phyloP scores from a whole-genome alignment of 2,329 filamentous ascomycete genomes.

The Parascedosporium putredinis region DNA sequence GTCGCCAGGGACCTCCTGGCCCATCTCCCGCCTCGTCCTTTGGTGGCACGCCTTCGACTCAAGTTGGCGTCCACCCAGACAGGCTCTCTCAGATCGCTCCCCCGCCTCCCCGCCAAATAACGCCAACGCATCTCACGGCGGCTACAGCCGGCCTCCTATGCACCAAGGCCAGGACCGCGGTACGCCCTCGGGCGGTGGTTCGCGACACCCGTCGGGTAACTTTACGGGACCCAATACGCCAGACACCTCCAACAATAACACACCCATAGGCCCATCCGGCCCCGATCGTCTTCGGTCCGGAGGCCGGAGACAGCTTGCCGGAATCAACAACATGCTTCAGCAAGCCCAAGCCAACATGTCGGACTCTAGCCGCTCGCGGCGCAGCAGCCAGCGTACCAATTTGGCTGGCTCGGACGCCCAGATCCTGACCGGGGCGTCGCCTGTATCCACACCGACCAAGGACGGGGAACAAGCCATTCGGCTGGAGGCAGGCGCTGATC shows the following conservation, averaged over 20 bases:
- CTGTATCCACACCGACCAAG: constrained; percentile 34
- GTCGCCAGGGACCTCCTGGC: constrained; percentile 1
- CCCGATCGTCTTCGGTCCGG: constrained; percentile 21
- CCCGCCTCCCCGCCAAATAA: constrained; percentile 22
- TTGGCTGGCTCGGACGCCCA: constrained; percentile 46
- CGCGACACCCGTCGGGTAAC: constrained; percentile 3
- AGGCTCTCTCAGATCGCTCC: constrained; percentile 36
- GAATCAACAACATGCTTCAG: constrained; percentile 49
- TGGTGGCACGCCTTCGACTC: constrained; percentile 1
- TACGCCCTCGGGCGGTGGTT: constrained; percentile 2
- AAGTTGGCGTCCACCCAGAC: constrained; percentile 36
- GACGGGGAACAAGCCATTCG: constrained; percentile 37
- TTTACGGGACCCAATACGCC: not conserved
- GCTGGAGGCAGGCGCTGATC: constrained; percentile 23
- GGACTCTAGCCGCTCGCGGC: not conserved
- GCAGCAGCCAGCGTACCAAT: constrained; percentile 17
- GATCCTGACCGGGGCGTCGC: constrained; percentile 43
- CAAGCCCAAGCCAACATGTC: constrained; percentile 30
- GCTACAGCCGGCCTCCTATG: constrained; percentile 3
- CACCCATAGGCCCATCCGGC: not conserved
- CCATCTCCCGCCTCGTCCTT: constrained; percentile 5
- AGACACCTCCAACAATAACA: constrained; percentile 2
- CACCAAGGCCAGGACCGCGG: constrained; percentile 8
- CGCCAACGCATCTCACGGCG: constrained; percentile 18
- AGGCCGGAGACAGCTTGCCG: constrained; percentile 42